A percentile compares a stretch with the other conserved stretches of the same genome.
Evolutionary conservation across 352 stramenopile genomes (phyloP).

Genomic region (Phytophthora brassicae): DNA sequence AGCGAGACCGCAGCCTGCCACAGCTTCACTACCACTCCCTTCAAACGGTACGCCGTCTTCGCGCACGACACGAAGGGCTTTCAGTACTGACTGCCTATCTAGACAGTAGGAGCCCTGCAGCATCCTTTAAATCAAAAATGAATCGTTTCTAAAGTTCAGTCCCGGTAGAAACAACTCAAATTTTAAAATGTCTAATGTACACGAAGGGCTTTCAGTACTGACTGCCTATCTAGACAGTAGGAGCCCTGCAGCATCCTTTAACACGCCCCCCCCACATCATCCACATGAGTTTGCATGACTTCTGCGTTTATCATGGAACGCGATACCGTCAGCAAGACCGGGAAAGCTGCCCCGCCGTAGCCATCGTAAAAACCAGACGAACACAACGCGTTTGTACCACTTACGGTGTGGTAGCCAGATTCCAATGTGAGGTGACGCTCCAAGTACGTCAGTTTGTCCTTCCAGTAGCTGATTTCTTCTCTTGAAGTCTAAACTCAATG

Average conservation of each 20-base stretch:
- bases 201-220: too few relatives aligned
- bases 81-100: conserved; percentile 7
- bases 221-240: conserved; percentile 21
- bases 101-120: conserved; percentile 36
- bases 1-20: not conserved
- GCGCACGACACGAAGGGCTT: too few relatives aligned
- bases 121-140: conserved; percentile 36
- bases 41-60: conserved; percentile 9
- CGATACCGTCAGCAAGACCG: conserved; percentile 47
- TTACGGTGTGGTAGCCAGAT: conserved; percentile 44
- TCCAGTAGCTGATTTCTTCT: conserved; percentile 29
- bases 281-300: conserved; percentile 44
- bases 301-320: conserved; percentile 42
- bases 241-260: conserved; percentile 39
- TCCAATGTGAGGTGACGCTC: conserved; percentile 49
- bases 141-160: too few relatives aligned
- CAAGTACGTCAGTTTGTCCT: conserved; percentile 51
- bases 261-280: conserved; percentile 42
- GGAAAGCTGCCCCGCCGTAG: conserved; percentile 55
- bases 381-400: conserved; percentile 68
- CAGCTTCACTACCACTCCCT: not conserved
- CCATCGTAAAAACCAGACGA: conserved; percentile 60
- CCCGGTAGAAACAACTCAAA: too few relatives aligned
- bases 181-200: too few relatives aligned
- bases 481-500: conserved; percentile 2